Evolutionary conservation across 1,284 basidiomycete species (phyloP), one percentile per base, ranked within the genome.

Genomic region (Microbotryum intermedium): DNA sequence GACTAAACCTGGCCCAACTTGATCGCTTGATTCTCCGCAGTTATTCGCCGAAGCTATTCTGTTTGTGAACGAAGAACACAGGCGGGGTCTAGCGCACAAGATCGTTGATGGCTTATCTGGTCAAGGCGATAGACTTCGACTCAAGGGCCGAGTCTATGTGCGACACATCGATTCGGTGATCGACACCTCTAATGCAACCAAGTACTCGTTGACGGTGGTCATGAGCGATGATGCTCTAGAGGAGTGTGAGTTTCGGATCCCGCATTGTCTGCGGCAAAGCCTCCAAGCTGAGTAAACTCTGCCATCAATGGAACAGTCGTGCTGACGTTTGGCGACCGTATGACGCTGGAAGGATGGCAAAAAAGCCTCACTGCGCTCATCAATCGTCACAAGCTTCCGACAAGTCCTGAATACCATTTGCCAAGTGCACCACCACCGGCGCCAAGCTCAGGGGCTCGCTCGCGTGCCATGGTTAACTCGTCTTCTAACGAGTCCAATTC

Each of bases 21-120:
- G 50, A 57, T 20, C 28, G 13, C 11, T 34, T 42, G 2, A 93
- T 94, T 89, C 86, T 72, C 89, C 97, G 60, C 97, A 97, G 76
- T 82, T 98, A 46, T 97, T 97, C 82, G 85, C 87, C 71, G 90
- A 97, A 72, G 94, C 94, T 11, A 86, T 98, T 62, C 90, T 97
- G 62, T 98, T 93, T 74, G 89, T 97, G 18, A 83, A 88, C 25
- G 94, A 97, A 73, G 93, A 97, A 76, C 87, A 86, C 77, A 91
- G 89, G 71, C 84, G 86, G 25, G 71, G 75, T 0, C 80, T 84
- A 1, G 77, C 90, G 2, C 84, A 84, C 6, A 80, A 88, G 52
- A 79, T 90, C 51, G 77, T 88, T 4, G 82, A 83, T 34, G 49
- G 50, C 18, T n/a, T 57, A 34, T 81, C 79, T 49, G 58, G 62